Conservation (phyloP, 1,284 basidiomycete species). For the Erythrobasidium hasegawianum region DNA sequence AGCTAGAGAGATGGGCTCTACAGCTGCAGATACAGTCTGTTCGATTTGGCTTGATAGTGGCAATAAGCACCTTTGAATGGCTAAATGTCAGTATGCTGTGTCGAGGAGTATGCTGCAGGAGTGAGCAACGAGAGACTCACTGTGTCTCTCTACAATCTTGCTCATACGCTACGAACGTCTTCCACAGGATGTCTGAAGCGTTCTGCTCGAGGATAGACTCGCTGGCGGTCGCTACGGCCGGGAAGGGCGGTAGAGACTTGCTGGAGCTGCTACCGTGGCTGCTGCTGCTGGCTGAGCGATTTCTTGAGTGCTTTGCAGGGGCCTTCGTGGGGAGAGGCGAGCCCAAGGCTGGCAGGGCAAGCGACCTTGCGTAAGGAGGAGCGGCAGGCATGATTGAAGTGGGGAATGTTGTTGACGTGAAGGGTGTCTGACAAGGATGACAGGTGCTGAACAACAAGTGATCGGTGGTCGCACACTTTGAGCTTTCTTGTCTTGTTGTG, state of each 20-base stretch:
- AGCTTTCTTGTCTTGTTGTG: too few species aligned
- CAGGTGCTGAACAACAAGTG: too few species aligned
- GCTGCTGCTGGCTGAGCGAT: background rate
- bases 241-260: slow-evolving; percentile 17
- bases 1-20: slow-evolving; percentile 25
- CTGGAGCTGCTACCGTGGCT: background rate
- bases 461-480: too few species aligned
- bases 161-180: slow-evolving; percentile 34
- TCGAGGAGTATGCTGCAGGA: background rate
- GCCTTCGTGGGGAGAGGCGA: background rate
- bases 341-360: background rate
- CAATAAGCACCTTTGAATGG: slow-evolving; percentile 9
- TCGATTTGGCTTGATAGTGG: slow-evolving; percentile 23
- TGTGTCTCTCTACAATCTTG: slow-evolving; percentile 28
- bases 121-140: slow-evolving; percentile 6
- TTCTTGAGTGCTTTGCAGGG: background rate
- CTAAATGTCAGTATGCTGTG: background rate
- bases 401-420: too few species aligned
- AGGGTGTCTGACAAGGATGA: too few species aligned
- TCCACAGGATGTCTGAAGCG: slow-evolving; percentile 30
- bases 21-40: slow-evolving; percentile 20
- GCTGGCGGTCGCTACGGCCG: slow-evolving; percentile 13
- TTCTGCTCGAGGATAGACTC: slow-evolving; percentile 31
- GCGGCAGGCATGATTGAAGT: background rate
- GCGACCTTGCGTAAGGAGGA: background rate